phyloP scores from a whole-genome alignment of 1,284 basidiomycete genomes.

The Prillingera fragicola region DNA sequence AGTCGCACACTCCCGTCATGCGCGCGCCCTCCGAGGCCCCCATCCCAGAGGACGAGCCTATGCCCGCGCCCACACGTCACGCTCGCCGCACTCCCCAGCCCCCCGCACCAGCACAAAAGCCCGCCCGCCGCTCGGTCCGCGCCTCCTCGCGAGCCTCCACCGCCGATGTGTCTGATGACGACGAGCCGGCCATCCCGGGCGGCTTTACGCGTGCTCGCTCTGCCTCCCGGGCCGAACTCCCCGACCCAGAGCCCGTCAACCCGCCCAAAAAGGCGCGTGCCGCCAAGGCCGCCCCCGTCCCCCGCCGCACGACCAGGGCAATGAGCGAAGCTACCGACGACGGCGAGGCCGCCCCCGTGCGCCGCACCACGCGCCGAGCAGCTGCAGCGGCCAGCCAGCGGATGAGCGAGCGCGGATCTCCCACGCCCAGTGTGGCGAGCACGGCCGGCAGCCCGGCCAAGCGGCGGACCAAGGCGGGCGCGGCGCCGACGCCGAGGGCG shows the following conservation, averaged over 20 bases:
- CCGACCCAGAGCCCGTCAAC: constrained; percentile 1
- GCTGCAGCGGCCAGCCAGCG: constrained; percentile 24
- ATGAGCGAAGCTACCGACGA: constrained; percentile 22
- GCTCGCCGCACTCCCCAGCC: constrained; percentile 1
- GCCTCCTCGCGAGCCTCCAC: constrained; percentile 10
- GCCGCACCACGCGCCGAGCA: constrained; percentile 23
- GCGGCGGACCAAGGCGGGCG: constrained; percentile 5
- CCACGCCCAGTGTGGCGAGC: constrained; percentile 36
- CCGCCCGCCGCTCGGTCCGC: constrained; percentile 3
- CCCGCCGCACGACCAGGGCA: constrained; percentile 11
- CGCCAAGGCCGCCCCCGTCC: constrained; percentile 9
- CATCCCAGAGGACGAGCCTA: constrained; percentile 13
- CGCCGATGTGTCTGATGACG: constrained; percentile 5
- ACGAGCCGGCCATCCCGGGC: constrained; percentile 8
- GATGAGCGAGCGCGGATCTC: too few relatives aligned
- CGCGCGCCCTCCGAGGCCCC: constrained; percentile 15
- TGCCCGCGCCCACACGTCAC: constrained; percentile 1
- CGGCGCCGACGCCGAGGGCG: constrained; percentile 23
- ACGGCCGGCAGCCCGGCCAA: constrained; percentile 12
- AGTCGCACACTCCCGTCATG: neutral
- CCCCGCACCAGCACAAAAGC: neutral
- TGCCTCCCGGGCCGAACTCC: neutral
- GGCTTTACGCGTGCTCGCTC: neutral
- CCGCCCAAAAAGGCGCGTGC: neutral
- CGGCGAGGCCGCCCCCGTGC: constrained; percentile 10